Evolutionary conservation across 2,329 filamentous ascomycete species (phyloP), one percentile per base, ranked within the genome.

Genomic region (Alternaria infectoria): DNA sequence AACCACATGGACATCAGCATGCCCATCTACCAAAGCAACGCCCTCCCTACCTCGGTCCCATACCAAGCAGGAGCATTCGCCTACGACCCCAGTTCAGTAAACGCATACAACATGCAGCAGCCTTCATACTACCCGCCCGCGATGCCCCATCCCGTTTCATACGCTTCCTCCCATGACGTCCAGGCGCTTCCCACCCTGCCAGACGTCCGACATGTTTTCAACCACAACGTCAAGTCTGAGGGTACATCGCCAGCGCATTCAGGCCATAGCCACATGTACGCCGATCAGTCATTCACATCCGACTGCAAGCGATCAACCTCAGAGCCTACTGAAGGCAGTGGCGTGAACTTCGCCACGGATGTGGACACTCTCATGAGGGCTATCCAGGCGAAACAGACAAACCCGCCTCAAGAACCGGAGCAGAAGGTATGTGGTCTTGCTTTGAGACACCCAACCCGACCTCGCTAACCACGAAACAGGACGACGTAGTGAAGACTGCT

Each of bases 341-440:
- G 87, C n/a, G 81, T 88, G 43, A 85, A 87, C 64, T 95, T 94
- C 77, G 86, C 88, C n/a, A 97, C 93, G 0, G 88, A 93, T 62
- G 89, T 97, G 40, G 94, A 97, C 77, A 90, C 89, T 45, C 82
- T 98, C 45, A 97, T 97, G 93, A 93, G 91, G 79, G 88, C 91
- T 1, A 95, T 97, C 49, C 93, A 97, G 78, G 83, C 87, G 47
- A 91, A 91, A 73, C 80, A 85, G 21, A 81, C 84, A 13, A 78
- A 79, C 17, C 75, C 81, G 9, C 70, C 76, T 36, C 72, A 59
- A 69, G 69, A 66, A 57, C 67, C 57, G 66, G 78, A 63, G 43
- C 51, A 71, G 57, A 73, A 80, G 74, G 77, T 79, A 71, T 72
- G 79, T 32, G 3, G 13, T 6, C 44, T n/a, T 19, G 4, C n/a